Percentiles rank a stretch among this genome's conserved stretches.
Evolutionary conservation across 2,329 filamentous ascomycete genomes (phyloP).

Genomic region (Pseudogymnoascus sp.): DNA sequence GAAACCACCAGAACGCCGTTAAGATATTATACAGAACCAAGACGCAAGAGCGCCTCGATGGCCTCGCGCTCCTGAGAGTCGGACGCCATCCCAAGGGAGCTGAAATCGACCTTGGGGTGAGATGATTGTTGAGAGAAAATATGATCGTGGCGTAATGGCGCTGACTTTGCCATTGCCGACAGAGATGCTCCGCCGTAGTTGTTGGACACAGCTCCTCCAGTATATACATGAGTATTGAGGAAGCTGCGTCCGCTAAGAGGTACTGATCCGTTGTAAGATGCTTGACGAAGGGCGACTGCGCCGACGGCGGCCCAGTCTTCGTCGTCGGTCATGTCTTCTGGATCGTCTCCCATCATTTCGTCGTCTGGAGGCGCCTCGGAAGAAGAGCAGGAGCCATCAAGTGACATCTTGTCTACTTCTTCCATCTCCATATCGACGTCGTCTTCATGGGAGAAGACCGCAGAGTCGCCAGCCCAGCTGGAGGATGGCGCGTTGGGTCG

Average conservation of each 20-base stretch:
- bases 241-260: constrained; percentile 39
- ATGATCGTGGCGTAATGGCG: constrained; percentile 20
- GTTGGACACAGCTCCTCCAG: constrained; percentile 23
- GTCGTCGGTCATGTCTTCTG: constrained; percentile 83
- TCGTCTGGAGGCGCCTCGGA: constrained; percentile 61
- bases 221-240: constrained; percentile 42
- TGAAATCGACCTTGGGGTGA: constrained; percentile 41
- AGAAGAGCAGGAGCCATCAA: constrained; percentile 68
- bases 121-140: constrained; percentile 36
- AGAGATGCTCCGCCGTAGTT: constrained; percentile 24
- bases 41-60: constrained; percentile 69
- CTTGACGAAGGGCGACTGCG: constrained; percentile 69
- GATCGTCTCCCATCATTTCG: constrained; percentile 62
- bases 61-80: constrained; percentile 73
- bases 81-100: constrained; percentile 33
- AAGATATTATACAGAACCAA: constrained; percentile 61
- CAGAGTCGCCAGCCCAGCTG: constrained; percentile 62
- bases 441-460: constrained; percentile 67
- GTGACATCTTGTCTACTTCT: constrained; percentile 92
- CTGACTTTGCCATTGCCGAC: constrained; percentile 24
- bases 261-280: constrained; percentile 51
- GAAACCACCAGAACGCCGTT: constrained; percentile 4
- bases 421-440: constrained; percentile 63
- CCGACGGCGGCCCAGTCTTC: constrained; percentile 93
- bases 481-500: constrained; percentile 44